Base-by-base conservation (phyloP, 1,284 basidiomycete genomes). In the Ustilago trichophora region DNA sequence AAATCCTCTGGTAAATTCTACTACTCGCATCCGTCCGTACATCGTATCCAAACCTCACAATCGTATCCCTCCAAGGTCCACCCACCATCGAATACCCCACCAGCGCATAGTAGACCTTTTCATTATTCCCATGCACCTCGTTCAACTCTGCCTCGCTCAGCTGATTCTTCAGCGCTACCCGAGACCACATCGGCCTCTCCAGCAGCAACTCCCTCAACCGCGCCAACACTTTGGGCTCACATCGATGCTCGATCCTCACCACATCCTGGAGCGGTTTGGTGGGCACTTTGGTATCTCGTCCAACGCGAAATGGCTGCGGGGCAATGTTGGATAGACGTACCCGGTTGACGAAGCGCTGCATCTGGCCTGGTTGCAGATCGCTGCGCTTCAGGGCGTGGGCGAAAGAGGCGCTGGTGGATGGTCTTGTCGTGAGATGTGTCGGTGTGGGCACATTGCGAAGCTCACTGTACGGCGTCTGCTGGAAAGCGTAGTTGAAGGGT, bases 1-100 rank as follows among this genome's bases (percentile, higher is more conserved):
- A 73, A 11, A 76, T 46, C 32, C 74, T 43, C 42, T 76, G 74
- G 31, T 71, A 76, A 21, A 92, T 87, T 66, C 91, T 86, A 35
- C 90, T 89, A 34, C 85, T 83, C 0, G 85, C 84, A 64, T 91
- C 86, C 63, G 85, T 84, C 42, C 93, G 85, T 11, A 94, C 93
- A 78, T 99, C 95, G 78, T 95, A 98, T 3, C 89, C 89, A 56
- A 93, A 90, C 36, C 88, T 87, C 24, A 98, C 86, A 40, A 95
- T 85, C 8, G 90, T 90, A 77, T 98, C 94, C 46, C 92, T 86
- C 89, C 91, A 98, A 2, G 93, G 92, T 0, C 95, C 95, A 66
- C 97, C 94, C 59, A 89, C 87, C 78, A 98, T 95, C 3, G 91
- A 89, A 79, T 94, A 98, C 41, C 89, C 80, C 6, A 83, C 73